Base-by-base conservation (phyloP, 768 basidiomycete species). In the Cubamyces sp. region DNA sequence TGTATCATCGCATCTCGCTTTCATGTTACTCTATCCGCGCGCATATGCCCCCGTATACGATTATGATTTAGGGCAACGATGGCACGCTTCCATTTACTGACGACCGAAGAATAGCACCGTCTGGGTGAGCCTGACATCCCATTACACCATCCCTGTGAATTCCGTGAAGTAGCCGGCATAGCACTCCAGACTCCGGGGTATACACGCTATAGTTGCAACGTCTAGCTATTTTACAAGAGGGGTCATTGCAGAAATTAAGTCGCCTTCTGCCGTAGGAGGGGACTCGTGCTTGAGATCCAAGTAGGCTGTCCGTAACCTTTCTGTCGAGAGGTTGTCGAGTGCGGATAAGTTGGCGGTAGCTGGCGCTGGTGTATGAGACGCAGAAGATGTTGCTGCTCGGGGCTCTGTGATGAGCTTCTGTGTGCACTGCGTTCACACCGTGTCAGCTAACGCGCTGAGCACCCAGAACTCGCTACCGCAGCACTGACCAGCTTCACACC, bases 401-500 rank as follows among this genome's bases (percentile, higher is more conserved):
- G 79, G 69, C 3, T 81, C 77, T 5, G 74, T 70, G 8, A 82
- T 70, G 21, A 91, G 78, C 51, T 81, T 84, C 25, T 81, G 82
- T 19, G 88, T 75, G 66, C 86, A 90, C 90, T 91, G 34, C 23
- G 7, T 28, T 21, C 14, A 12, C 8, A 34, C 25, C 23, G 12
- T 19, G 28, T 54, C 16, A 48, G 49, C 37, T 9, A 40, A 40
- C 18, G 34, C 18, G 1, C 8, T 26, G n/a, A n/a, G 16, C n/a
- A 45, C n/a, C 26, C 16, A 15, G 9, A 21, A 34, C 11, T 48
- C 21, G 11, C 12, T 1, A 51, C 3, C 51, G 49, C 48, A 43
- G 21, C 11, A 79, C 87, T 46, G 66, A 94, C 93, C 46, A 91
- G 79, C 71, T 93, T 92, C 39, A 92, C 82, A 4, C 92, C 92